Evolutionary conservation across 1,284 basidiomycete genomes (phyloP), one percentile per base, ranked within the genome.

Genomic region (Leccinum variabile): DNA sequence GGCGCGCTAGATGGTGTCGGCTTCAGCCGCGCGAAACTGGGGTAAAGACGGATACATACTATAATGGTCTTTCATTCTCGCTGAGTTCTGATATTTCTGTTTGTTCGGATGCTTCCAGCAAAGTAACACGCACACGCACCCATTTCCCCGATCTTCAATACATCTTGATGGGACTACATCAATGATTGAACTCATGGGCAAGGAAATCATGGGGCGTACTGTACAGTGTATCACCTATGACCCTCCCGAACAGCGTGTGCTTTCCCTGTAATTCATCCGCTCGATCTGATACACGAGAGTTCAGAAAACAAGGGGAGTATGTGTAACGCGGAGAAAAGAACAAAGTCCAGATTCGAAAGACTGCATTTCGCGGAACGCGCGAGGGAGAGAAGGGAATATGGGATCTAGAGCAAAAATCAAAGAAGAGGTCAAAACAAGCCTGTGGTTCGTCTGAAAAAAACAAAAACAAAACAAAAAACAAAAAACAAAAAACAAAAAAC

Each of bases 221-320:
- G 78, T 88, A 96, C 30, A 95, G 82, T 0, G 94, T 96, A 70
- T 94, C 91, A 13, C 91, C 91, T 16, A 92, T 79, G 70, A 88
- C 81, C 64, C 92, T 78, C 62, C 94, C 94, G 67, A 95, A 97
- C 13, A 95, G 74, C 0, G 94, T 96, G 70, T 96, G 92, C 71
- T 94, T 95, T 35, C 90, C 91, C 63, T 95, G 91, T 10, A 97
- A 77, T 75, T 95, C 94, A 63, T 95, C 93, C 5, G 94, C 91
- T 25, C 91, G 83, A 71, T 95, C 94, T 93, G 13, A 14, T 22
- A 1, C n/a, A 46, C 39, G 13, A 35, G 4, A 46, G 18, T 8
- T 50, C 49, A 50, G 49, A 25, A 50, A 49, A 25, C 14, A 13
- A 14, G 46, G 46, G 18, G 46, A 22, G 22, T 14, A n/a, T 11